Conservation (phyloP, 2,329 filamentous ascomycete species). For the Aspergillus pseudotamarii region DNA sequence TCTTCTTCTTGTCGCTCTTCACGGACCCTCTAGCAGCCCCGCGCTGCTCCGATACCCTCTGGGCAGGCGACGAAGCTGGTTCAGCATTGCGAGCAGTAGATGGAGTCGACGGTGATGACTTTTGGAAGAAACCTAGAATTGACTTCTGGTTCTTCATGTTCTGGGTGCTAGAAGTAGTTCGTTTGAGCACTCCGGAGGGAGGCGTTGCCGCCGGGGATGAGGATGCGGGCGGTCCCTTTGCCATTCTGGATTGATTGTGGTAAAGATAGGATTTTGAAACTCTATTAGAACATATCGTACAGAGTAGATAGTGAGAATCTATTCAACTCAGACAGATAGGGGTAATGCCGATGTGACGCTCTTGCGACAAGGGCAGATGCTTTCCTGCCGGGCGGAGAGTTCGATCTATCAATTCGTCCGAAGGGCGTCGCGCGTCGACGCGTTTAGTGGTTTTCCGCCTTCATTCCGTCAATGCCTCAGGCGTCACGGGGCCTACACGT, state of each 20-base stretch:
- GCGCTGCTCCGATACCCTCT: constrained; percentile 36
- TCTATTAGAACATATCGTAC: neutral
- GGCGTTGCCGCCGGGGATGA: constrained; percentile 41
- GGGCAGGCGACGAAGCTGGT: constrained; percentile 41
- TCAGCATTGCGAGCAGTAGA: constrained; percentile 32
- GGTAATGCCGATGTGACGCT: neutral
- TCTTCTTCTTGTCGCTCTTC: constrained; percentile 53
- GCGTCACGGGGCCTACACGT: neutral
- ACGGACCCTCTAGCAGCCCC: constrained; percentile 38
- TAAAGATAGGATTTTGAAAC: constrained; percentile 3
- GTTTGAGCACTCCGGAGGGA: constrained; percentile 40
- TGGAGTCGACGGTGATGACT: constrained; percentile 51
- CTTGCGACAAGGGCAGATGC: neutral
- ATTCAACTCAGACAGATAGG: neutral
- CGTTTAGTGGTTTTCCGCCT: constrained; percentile 36
- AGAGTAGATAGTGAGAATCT: neutral
- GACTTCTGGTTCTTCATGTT: constrained; percentile 67
- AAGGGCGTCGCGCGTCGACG: constrained; percentile 39
- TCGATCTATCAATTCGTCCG: constrained; percentile 23
- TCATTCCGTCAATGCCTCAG: constrained; percentile 9
- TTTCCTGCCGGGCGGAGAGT: constrained; percentile 7
- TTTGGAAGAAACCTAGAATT: constrained; percentile 80
- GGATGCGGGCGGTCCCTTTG: constrained; percentile 39
- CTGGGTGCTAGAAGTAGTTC: constrained; percentile 44
- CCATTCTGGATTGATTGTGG: constrained; percentile 33